Percentiles rank a stretch among this genome's conserved stretches.
Evolutionary conservation across 371 early-diverging fungal species (phyloP).

Genomic region (Mortierella sp.): DNA sequence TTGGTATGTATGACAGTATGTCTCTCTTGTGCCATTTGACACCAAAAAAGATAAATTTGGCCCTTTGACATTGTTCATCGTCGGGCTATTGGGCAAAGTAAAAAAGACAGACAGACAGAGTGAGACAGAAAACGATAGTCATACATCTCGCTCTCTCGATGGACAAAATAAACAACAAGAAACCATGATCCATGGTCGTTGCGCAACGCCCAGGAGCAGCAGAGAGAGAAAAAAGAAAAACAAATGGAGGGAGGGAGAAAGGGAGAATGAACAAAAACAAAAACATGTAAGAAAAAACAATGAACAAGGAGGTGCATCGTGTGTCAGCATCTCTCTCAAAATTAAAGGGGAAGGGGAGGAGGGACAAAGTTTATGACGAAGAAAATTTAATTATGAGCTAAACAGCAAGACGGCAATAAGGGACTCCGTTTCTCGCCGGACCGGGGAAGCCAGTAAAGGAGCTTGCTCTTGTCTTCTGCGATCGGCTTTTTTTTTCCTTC

Average conservation of each 20-base stretch:
- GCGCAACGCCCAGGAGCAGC: background rate
- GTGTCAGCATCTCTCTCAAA: background rate
- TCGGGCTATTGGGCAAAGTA: background rate
- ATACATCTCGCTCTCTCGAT: background rate
- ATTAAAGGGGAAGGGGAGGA: background rate
- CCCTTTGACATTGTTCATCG: too few relatives aligned
- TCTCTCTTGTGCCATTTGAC: background rate
- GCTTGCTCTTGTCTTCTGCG: background rate
- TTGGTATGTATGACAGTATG: too few relatives aligned
- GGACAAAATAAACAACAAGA: background rate
- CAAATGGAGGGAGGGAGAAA: too few relatives aligned
- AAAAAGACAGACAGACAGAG: background rate
- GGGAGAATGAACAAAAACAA: background rate
- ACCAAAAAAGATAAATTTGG: background rate
- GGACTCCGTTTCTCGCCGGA: too few relatives aligned
- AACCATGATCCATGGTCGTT: slow-evolving; percentile 7
- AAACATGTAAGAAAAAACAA: background rate
- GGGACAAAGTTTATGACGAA: background rate
- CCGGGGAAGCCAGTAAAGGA: too few relatives aligned
- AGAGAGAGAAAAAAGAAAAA: background rate
- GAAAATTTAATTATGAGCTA: background rate
- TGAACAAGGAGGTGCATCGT: background rate
- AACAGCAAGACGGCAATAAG: background rate
- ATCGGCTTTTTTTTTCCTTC: background rate
- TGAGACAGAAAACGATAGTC: background rate